Evolutionary conservation across 352 stramenopile species (phyloP).

Genomic region (Pythium sukuiense): DNA sequence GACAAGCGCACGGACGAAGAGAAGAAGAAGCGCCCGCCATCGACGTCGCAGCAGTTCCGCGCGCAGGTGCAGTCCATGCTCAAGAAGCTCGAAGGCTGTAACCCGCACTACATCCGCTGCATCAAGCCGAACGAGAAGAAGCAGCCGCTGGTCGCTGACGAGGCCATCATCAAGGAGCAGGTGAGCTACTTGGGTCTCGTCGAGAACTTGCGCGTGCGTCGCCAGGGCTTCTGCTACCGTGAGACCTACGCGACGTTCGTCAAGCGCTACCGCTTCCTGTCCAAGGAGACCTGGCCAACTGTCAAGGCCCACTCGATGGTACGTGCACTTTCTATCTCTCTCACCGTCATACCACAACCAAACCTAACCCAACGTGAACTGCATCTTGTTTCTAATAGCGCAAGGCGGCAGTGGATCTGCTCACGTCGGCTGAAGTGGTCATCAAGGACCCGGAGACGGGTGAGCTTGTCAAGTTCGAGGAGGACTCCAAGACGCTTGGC

Average conservation of each 20-base stretch:
- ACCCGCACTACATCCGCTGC: constrained; percentile 90
- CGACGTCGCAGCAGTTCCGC: constrained; percentile 84
- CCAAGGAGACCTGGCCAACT: constrained; percentile 66
- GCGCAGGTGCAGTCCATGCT: constrained; percentile 79
- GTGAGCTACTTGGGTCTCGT: constrained; percentile 81
- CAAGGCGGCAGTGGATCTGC: constrained; percentile 69
- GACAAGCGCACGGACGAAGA: constrained; percentile 78
- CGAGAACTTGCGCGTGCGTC: constrained; percentile 80
- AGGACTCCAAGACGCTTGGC: constrained; percentile 70
- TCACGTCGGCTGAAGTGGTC: constrained; percentile 62
- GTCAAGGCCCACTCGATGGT: constrained; percentile 62
- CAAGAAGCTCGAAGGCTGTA: constrained; percentile 82
- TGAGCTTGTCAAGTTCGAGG: constrained; percentile 64
- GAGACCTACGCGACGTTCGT: constrained; percentile 79
- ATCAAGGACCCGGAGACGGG: constrained; percentile 56
- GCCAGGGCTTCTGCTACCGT: constrained; percentile 85
- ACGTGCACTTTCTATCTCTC: background rate
- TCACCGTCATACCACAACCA: background rate
- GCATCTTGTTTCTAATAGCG: constrained; percentile 32
- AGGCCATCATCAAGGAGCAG: constrained; percentile 70
- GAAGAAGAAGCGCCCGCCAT: constrained; percentile 82
- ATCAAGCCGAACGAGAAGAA: constrained; percentile 92
- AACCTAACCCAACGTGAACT: constrained; percentile 1
- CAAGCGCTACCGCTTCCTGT: constrained; percentile 88
- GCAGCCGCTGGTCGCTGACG: constrained; percentile 62